Evolutionary conservation across 2,329 filamentous ascomycete genomes (phyloP), one percentile per base, ranked within the genome.

Genomic region (Zymoseptoria passerinii): DNA sequence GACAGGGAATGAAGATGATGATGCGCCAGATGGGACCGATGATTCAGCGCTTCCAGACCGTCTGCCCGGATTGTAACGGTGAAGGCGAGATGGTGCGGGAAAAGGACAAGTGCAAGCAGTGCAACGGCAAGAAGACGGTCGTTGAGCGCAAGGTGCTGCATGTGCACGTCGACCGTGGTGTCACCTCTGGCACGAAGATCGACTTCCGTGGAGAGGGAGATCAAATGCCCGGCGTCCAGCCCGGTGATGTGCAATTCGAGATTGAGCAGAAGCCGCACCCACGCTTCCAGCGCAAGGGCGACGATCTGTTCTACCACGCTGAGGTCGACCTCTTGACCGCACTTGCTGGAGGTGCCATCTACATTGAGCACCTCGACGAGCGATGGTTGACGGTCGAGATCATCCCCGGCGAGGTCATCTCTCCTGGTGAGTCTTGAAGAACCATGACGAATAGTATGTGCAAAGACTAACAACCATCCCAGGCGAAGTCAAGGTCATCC

Each of bases 21-120:
- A 96, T 99, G 94, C 89, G 95, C 73, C 94, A 99, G 78, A 97
- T 99, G 92, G 94, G 94, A 54, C 94, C 94, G 60, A 99, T 99
- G 94, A 97, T 99, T 68, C 95, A 99, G 80, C 90, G 94, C 59
- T 99, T 99, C 85, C 94, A 99, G 82, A 97, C 92, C 28, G 92
- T 96, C 69, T 99, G 94, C 83, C 89, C 92, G 28, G 95, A 99
- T 78, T 99, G 94, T 75, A 92, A 94, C 68, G 95, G 95, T 63
- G 94, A 99, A 76, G 92, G 94, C 61, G 94, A 99, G 80, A 91
- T 88, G 65, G 92, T 99, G 75, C 90, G 90, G 72, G 92, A 97
- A 67, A 95, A 95, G 81, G 94, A 99, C 75, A 88, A 90, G 71
- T 99, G 94, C 88, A 97, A 96, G 85, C 83, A 84, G 73, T 99